Conservation (phyloP, 495 filamentous ascomycete species). For the Annulohypoxylon stygium region DNA sequence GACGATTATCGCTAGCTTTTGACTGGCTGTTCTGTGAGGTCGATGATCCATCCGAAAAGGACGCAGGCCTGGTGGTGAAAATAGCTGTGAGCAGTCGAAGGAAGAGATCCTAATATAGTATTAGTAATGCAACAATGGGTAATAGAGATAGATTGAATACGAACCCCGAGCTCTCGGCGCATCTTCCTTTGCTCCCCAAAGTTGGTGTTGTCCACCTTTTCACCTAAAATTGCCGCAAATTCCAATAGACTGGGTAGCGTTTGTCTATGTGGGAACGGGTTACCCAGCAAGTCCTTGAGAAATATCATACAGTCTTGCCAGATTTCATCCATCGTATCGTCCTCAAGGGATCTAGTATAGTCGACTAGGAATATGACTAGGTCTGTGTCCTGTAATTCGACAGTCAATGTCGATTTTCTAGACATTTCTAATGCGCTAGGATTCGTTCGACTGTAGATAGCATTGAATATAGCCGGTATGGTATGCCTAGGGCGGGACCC, state of each 20-base stretch:
- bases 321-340: slow-evolving; percentile 99
- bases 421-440: slow-evolving; percentile 81
- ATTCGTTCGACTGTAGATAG: slow-evolving; percentile 93
- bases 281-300: slow-evolving; percentile 87
- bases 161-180: slow-evolving; percentile 90
- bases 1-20: slow-evolving; percentile 40
- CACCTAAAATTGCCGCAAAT: slow-evolving; percentile 87
- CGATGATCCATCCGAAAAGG: slow-evolving; percentile 62
- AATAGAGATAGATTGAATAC: slow-evolving; percentile 48
- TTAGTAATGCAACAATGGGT: slow-evolving; percentile 47
- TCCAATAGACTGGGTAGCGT: slow-evolving; percentile 88
- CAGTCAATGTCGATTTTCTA: slow-evolving; percentile 87
- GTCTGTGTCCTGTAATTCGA: slow-evolving; percentile 82
- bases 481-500: slow-evolving; percentile 92
- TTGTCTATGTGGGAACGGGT: slow-evolving; percentile 95
- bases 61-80: slow-evolving; percentile 87
- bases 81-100: slow-evolving; percentile 87
- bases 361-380: slow-evolving; percentile 88
- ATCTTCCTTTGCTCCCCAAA: slow-evolving; percentile 96
- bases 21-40: slow-evolving; percentile 48
- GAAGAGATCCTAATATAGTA: slow-evolving; percentile 79
- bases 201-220: slow-evolving; percentile 97
- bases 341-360: slow-evolving; percentile 89
- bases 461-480: slow-evolving; percentile 96
- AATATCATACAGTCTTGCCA: slow-evolving; percentile 96